Base-by-base conservation (phyloP, 768 basidiomycete species). In the Phaeotremella fagi region DNA sequence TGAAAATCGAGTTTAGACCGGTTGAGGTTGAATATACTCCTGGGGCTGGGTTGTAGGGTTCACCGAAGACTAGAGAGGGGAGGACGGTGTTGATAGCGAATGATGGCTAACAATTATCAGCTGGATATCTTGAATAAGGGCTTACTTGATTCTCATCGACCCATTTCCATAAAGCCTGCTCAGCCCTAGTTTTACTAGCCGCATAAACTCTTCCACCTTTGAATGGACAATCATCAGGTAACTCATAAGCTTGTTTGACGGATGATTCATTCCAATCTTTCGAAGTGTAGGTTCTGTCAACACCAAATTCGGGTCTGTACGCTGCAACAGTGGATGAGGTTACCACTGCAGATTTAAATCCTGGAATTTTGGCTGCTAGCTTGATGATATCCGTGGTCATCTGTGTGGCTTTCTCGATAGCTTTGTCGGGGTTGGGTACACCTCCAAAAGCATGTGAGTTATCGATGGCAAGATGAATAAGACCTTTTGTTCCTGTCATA, bases 81-180 rank as follows among this genome's bases (percentile, higher is more conserved):
- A 51, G 37, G 38, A 51, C 38, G 36, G 38, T 42, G 37, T 51
- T 51, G 50, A 51, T 24, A 9, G 50, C 50, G 28, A 41, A 51
- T 12, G 36, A 18, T 24, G 50, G 50, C 36, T 41, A 33, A 7
- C 16, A 22, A 11, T 18, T 20, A 6, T 18, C 12, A 7, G 38
- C 22, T 41, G 22, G 38, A 6, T 7, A 14, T 20, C 7, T 7
- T 22, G 20, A 6, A 11, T 11, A 41, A 14, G 38, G 7, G 22
- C 38, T 41, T 6, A 41, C 38, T 46, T 55, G 59, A 29, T 52
- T 47, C 31, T 62, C 52, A 25, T 55, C 45, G 22, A 60, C 36
- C 57, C 57, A 65, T 23, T 48, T 48, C 62, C 58, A 63, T n/a
- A 61, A 48, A 7, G 57, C 52, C 18, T 51, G 42, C 42, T 65